These are phyloP conservation scores for Candida anglica DNA, from an alignment of 805 yeast species.

Conservation along the genomic window DNA sequence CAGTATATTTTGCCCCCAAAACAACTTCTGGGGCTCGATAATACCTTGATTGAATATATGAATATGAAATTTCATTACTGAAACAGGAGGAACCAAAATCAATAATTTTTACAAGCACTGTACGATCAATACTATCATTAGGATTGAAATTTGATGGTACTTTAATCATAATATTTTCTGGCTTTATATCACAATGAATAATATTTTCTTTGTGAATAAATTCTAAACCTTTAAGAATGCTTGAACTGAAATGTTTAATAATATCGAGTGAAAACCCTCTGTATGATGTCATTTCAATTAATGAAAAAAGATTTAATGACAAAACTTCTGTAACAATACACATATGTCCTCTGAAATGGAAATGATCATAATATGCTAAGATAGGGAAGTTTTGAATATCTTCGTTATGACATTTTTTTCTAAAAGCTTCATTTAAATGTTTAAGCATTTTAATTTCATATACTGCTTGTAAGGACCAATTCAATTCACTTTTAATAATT, in stretches of 20 bases:
- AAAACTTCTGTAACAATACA: conserved; percentile 76
- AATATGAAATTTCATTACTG: conserved; percentile 38
- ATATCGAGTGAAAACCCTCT: conserved; percentile 44
- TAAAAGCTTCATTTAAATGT: conserved; percentile 28
- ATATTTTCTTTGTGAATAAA: conserved; percentile 54
- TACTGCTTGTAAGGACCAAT: conserved; percentile 74
- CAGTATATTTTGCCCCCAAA: conserved; percentile 57
- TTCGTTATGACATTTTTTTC: conserved; percentile 5
- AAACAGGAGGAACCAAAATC: conserved; percentile 75
- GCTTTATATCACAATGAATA: conserved; percentile 84
- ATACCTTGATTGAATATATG: conserved; percentile 61
- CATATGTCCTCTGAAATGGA: conserved; percentile 76
- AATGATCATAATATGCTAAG: conserved; percentile 62
- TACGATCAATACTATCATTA: conserved; percentile 4
- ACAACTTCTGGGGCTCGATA: conserved; percentile 79
- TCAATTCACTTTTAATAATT: conserved; percentile 67
- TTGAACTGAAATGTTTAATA: conserved; percentile 44
- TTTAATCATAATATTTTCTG: conserved; percentile 70
- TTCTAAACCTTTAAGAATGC: conserved; percentile 56
- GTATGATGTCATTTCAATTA: conserved; percentile 46
- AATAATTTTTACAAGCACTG: conserved; percentile 52
- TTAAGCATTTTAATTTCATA: conserved; percentile 70
- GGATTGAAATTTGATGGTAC: conserved; percentile 17
- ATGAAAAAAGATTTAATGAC: conserved; percentile 62
- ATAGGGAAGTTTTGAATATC: conserved; percentile 30